Evolutionary conservation across 148 eudicot species (phyloP), one percentile per base, ranked within the genome.

Genomic region (Amaranthus cruentus): DNA sequence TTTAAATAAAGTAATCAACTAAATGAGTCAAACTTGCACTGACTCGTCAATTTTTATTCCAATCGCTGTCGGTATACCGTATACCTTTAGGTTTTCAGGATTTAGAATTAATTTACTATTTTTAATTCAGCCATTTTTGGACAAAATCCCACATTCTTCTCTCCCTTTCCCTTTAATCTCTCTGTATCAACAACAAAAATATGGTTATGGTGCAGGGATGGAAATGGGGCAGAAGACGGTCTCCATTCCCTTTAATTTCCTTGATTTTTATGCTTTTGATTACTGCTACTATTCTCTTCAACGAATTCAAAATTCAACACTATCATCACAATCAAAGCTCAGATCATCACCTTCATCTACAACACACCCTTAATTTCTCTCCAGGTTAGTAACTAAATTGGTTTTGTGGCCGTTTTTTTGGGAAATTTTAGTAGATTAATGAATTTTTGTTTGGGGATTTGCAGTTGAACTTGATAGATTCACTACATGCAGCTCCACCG

Each of bases 401-500:
- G 56, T 63, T 73, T 78, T 58, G 52, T 66, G 44, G 44, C 10
- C 42, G 11, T 6, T 70, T 3, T 12, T 6, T 18, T 1, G 54
- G 13, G 15, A 66, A 72, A 2, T 50, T 66, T 66, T 15, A 3
- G 48, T 64, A 42, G 65, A 13, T 48, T 28, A 46, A 5, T 49
- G 21, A 47, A 28, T 51, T 71, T 75, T 72, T 10, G 50, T 79
- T 38, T 77, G 52, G 8, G 77, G 63, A 62, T 48, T 63, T 83
- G 80, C 78, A 95, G 97, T 80, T 63, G 78, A 71, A 74, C 72
- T 95, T 81, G 97, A 95, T 86, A 88, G 92, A 75, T 88, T 77
- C 80, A 95, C 88, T 68, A 77, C 61, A 28, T 95, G 97, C 78
- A 83, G 76, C 77, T 75, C 90, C 51, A 90, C 93, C 3, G 87